Evolutionary conservation across 768 basidiomycete species (phyloP).

Genomic region (Suillus luteus): DNA sequence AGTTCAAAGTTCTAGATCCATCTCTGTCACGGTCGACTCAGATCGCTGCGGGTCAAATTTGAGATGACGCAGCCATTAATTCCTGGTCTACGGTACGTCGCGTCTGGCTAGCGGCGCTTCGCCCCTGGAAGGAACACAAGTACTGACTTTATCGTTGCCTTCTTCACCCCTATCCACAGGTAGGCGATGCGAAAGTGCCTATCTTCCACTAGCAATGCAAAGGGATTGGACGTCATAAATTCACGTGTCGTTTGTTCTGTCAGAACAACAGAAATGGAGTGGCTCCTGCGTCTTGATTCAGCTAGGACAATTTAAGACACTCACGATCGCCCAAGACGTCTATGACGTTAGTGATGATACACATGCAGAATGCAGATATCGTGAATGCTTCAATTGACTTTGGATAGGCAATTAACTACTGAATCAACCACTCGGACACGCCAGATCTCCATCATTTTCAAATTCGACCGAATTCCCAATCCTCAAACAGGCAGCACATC

Average conservation of each 20-base stretch:
- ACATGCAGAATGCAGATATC: neutral
- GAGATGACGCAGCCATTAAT: neutral
- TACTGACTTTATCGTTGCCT: neutral
- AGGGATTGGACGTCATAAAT: neutral
- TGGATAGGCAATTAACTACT: neutral
- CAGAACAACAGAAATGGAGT: neutral
- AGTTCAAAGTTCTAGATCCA: neutral
- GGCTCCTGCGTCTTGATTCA: neutral
- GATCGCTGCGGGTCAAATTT: neutral
- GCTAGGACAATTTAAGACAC: neutral
- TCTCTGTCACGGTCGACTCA: neutral
- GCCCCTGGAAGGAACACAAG: neutral
- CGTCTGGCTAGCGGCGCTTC: neutral
- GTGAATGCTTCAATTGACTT: neutral
- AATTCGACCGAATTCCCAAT: conserved; percentile 3
- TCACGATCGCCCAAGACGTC: neutral
- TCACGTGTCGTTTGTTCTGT: neutral
- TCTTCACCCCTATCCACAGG: neutral
- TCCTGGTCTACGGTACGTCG: neutral
- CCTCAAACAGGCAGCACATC: conserved; percentile 30
- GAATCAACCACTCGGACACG: neutral
- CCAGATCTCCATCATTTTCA: neutral
- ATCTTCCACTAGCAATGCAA: neutral
- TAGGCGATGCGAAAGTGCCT: neutral
- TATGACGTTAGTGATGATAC: neutral